Percentiles rank a stretch among this genome's conserved stretches.
These are phyloP conservation scores for Russula abietina DNA, from an alignment of 768 basidiomycete species.

Conservation along the genomic window DNA sequence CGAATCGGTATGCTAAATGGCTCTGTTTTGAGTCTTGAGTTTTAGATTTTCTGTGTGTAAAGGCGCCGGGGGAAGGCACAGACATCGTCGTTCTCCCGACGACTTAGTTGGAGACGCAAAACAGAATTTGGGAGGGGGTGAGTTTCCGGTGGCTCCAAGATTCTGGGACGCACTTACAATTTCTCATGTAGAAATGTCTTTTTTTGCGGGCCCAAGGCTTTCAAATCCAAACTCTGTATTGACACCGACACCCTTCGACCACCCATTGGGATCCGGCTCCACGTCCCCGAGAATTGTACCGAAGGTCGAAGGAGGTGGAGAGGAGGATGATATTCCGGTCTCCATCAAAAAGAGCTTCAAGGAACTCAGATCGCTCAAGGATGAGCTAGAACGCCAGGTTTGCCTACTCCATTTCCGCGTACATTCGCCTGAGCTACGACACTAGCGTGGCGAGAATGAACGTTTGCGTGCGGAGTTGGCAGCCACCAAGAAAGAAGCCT, in stretches of 20 bases:
- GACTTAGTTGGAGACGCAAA: background rate
- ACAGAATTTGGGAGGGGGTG: background rate
- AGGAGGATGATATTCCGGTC: conserved; percentile 14
- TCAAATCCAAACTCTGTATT: background rate
- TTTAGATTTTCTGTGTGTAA: conserved; percentile 1
- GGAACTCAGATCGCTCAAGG: conserved; percentile 19
- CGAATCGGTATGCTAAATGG: conserved; percentile 3
- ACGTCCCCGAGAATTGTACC: background rate
- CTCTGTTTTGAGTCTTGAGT: background rate
- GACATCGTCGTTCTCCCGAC: background rate
- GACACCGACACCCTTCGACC: background rate
- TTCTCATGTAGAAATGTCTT: background rate
- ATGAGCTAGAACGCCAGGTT: conserved; percentile 21
- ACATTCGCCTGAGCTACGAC: background rate
- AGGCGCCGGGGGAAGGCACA: background rate
- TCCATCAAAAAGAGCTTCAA: conserved; percentile 20
- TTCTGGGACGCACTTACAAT: background rate
- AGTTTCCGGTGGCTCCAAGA: background rate
- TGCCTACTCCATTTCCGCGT: background rate
- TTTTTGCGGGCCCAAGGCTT: background rate
- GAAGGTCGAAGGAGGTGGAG: conserved; percentile 12
- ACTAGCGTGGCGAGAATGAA: conserved; percentile 19
- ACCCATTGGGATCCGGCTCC: background rate
- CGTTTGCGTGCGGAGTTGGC: conserved; percentile 17
- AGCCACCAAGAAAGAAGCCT: background rate